Conservation (phyloP, 2,329 filamentous ascomycete species). For the Fusarium mexicanum region DNA sequence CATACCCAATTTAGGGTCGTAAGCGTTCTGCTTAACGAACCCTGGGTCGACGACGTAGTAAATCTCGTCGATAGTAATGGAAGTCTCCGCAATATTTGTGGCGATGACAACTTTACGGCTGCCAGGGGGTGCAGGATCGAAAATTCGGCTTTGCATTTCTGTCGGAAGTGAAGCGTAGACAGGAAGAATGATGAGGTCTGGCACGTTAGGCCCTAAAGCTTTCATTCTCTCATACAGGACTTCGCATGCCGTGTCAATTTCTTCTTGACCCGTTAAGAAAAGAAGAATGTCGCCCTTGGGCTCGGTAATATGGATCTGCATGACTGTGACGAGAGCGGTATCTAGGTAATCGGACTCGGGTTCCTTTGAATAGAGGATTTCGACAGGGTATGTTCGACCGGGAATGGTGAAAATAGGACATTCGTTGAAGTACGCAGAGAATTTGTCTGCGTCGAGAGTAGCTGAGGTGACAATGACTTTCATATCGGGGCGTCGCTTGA, state of each 20-base stretch:
- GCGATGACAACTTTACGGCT: slow-evolving; percentile 95
- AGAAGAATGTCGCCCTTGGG: slow-evolving; percentile 93
- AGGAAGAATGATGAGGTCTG: slow-evolving; percentile 90
- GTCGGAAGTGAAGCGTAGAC: slow-evolving; percentile 95
- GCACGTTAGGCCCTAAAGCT: slow-evolving; percentile 86
- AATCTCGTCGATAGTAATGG: slow-evolving; percentile 96
- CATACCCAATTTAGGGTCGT: slow-evolving; percentile 97
- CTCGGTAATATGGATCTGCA: slow-evolving; percentile 97
- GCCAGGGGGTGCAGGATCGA: slow-evolving; percentile 89
- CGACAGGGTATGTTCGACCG: slow-evolving; percentile 93
- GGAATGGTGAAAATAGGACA: slow-evolving; percentile 98
- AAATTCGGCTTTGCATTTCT: slow-evolving; percentile 94
- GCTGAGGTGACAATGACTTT: slow-evolving; percentile 97
- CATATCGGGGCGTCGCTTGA: slow-evolving; percentile 85
- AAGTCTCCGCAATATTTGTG: slow-evolving; percentile 98
- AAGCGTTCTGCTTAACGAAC: slow-evolving; percentile 97
- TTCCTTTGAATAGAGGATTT: slow-evolving; percentile 93
- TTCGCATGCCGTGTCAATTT: slow-evolving; percentile 95
- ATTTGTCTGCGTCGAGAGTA: slow-evolving; percentile 96
- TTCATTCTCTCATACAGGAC: slow-evolving; percentile 97
- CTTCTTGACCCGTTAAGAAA: slow-evolving; percentile 96
- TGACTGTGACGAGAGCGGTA: slow-evolving; percentile 91
- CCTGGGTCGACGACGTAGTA: slow-evolving; percentile 98
- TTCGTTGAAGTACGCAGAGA: slow-evolving; percentile 94
- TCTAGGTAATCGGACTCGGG: slow-evolving; percentile 97